Evolutionary conservation across 2,329 filamentous ascomycete genomes (phyloP), one percentile per base, ranked within the genome.

Genomic region (Exophiala sp.): DNA sequence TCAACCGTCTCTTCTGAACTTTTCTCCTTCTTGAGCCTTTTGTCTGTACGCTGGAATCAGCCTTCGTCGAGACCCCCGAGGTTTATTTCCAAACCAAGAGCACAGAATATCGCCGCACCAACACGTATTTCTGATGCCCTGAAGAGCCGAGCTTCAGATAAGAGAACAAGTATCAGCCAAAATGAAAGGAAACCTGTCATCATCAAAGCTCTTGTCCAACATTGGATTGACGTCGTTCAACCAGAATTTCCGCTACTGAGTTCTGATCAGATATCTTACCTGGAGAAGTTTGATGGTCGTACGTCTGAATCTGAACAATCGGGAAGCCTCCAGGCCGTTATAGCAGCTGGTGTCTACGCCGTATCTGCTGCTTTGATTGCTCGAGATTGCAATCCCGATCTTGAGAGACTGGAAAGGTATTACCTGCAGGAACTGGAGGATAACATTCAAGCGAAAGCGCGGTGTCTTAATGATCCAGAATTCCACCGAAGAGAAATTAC

Each of bases 171-270:
- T 10, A 18, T 22, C 18, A 10, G 13, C 19, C 10, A n/a, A 4
- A 18, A 24, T 18, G 38, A 41, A 24, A 13, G 16, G 23, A 41
- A 41, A 16, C 38, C 16, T 8, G 8, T 16, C 21, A 41, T 24
- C 13, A 10, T 22, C n/a, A 16, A 19, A 24, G 19, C 21, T 14
- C 38, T 41, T 19, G 10, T 23, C 16, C 21, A 41, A 13, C 7
- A 41, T n/a, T 41, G 38, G 38, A 16, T 24, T 11, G 38, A 41
- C 13, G 38, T 23, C 13, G 38, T 41, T 10, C 38, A 41, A 24
- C 38, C 38, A 2, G 38, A 41, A 2, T 41, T 41, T 1, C 38
- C 38, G 19, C 23, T 41, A 22, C 19, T 41, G 23, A 41, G 16
- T 3, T 2, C 38, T 22, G 19, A 41, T 10, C 38, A 41, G 23